These are phyloP conservation scores for Suillus cothurnatus DNA, from an alignment of 768 basidiomycete species.

Conservation along the genomic window DNA sequence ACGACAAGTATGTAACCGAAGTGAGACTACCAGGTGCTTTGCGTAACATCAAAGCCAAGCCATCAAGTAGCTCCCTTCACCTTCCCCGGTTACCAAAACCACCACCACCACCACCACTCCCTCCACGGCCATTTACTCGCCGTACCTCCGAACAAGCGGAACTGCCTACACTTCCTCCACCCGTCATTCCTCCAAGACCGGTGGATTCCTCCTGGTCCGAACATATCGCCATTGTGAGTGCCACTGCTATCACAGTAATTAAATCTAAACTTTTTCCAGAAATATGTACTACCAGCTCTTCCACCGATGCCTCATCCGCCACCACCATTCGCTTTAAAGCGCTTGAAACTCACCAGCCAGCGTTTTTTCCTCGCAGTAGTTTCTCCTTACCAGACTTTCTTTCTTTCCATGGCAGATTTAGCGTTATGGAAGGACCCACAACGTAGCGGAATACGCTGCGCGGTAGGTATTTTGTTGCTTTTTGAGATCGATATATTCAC, in stretches of 20 bases:
- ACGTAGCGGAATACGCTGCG: slow-evolving; percentile 51
- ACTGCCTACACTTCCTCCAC: slow-evolving; percentile 8
- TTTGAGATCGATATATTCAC: slow-evolving; percentile 3
- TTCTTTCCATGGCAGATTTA: slow-evolving; percentile 40
- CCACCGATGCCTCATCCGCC: slow-evolving; percentile 42
- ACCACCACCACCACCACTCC: slow-evolving; percentile 5
- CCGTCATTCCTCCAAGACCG: slow-evolving; percentile 12
- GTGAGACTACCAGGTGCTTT: slow-evolving; percentile 40
- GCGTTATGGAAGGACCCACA: slow-evolving; percentile 58
- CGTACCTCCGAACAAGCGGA: neutral
- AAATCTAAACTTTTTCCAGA: slow-evolving; percentile 24
- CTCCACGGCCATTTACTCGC: slow-evolving; percentile 2
- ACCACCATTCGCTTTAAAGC: slow-evolving; percentile 55
- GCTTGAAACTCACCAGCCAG: slow-evolving; percentile 52
- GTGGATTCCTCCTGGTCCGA: slow-evolving; percentile 28
- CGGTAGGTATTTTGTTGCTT: slow-evolving; percentile 39
- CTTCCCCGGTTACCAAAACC: slow-evolving; percentile 1
- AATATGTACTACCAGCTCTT: slow-evolving; percentile 48
- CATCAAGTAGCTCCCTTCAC: neutral
- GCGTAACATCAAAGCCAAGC: slow-evolving; percentile 9
- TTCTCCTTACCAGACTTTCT: slow-evolving; percentile 51
- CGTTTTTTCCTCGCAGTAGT: slow-evolving; percentile 56
- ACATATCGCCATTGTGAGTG: slow-evolving; percentile 26
- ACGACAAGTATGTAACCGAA: slow-evolving; percentile 59
- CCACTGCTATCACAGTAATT: slow-evolving; percentile 14